These are phyloP conservation scores for Sugiyamaella japonica DNA, from an alignment of 1,139 yeast genomes.

Conservation along the genomic window DNA sequence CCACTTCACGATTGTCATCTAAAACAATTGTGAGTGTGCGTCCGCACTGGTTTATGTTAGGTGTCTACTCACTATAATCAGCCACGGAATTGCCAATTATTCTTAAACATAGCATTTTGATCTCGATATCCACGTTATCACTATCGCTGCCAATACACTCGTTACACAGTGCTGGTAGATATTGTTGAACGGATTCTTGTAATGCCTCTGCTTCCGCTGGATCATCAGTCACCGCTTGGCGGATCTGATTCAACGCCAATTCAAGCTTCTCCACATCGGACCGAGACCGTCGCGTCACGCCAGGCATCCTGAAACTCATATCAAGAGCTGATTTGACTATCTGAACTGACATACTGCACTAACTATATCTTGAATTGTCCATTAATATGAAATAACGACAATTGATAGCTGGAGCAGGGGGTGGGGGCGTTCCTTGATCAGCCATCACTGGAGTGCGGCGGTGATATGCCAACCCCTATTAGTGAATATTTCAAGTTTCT, in stretches of 20 bases:
- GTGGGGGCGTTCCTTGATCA: neutral
- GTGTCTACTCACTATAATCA: conserved; percentile 23
- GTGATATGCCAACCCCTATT: neutral
- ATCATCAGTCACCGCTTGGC: neutral
- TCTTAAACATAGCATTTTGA: conserved; percentile 15
- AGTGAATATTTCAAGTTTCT: neutral
- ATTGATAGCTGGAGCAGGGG: neutral
- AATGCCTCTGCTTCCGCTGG: neutral
- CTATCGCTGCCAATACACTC: neutral
- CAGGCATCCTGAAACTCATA: neutral
- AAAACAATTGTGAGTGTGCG: neutral
- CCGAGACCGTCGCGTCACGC: neutral
- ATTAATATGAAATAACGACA: too few species aligned
- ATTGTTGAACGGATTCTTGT: neutral
- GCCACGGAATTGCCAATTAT: conserved; percentile 29
- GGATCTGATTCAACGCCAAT: conserved; percentile 1
- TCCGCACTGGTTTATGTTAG: neutral
- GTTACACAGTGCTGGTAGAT: conserved; percentile 3
- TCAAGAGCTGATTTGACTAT: neutral
- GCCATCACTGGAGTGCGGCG: neutral
- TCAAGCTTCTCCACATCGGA: neutral
- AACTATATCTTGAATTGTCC: neutral
- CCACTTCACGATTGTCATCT: conserved; percentile 8
- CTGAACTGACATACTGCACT: neutral
- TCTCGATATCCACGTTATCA: neutral